phyloP scores from a whole-genome alignment of 441 rosid genomes.

The Populus hybrid region DNA sequence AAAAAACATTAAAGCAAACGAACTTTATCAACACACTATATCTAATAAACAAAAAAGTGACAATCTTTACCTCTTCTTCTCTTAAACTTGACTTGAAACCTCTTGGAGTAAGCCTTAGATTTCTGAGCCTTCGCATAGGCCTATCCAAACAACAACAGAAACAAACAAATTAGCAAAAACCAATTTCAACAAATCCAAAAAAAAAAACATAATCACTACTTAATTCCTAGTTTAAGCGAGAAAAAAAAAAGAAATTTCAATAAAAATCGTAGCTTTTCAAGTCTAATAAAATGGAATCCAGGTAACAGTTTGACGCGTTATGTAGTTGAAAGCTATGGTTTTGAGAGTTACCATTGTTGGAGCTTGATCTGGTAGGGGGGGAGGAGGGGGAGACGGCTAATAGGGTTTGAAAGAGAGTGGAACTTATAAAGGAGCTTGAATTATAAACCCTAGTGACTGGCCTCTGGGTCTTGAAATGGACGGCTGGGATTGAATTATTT shows the following conservation, averaged over 20 bases:
- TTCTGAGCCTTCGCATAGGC: constrained; percentile 72
- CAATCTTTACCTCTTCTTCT: constrained; percentile 75
- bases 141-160: constrained; percentile 24
- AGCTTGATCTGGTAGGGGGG: constrained; percentile 8
- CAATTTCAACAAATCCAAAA: not conserved
- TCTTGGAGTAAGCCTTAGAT: constrained; percentile 71
- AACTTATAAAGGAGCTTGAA: not conserved
- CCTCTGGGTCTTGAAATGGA: not conserved
- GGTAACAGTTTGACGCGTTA: not conserved
- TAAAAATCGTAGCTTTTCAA: not conserved
- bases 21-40: not conserved
- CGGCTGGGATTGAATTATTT: constrained; percentile 9
- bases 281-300: not conserved
- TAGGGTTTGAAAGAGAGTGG: not conserved
- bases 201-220: not conserved
- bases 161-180: not conserved
- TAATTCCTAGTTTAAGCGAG: too few relatives aligned
- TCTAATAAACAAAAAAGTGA: not conserved
- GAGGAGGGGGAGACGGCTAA: constrained; percentile 3
- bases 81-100: constrained; percentile 89
- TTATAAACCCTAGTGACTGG: constrained; percentile 30
- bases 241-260: not conserved
- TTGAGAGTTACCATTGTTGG: constrained; percentile 32
- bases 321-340: not conserved
- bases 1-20: not conserved